Evolutionary conservation across 2,329 filamentous ascomycete genomes (phyloP), one percentile per base, ranked within the genome.

Genomic region (Trichothecium roseum): DNA sequence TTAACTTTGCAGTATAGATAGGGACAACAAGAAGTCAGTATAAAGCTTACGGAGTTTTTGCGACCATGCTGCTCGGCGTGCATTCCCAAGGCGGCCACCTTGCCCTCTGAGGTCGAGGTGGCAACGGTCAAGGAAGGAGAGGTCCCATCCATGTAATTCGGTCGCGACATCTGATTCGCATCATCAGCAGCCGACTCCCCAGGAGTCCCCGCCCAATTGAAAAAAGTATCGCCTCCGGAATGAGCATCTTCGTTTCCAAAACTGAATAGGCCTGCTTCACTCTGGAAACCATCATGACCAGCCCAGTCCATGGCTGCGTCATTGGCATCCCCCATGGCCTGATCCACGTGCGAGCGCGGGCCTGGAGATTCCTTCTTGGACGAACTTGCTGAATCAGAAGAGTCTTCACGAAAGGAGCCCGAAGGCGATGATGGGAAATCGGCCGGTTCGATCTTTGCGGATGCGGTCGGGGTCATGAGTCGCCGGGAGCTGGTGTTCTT

Each of bases 361-460:
- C 17, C 28, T 8, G 28, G 34, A n/a, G 28, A 20, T 16, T 31
- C 28, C 28, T 29, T 35, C 28, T 39, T 34, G 16, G 31, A 34
- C 9, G 39, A 41, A 8, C 26, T 30, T 4, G 39, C 36, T 15
- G 39, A 41, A 29, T 41, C 39, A 15, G 37, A 38, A 4, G 39
- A 41, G 14, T 37, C 38, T 22, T 41, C 39, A 24, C 38, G 39
- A 20, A 33, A 37, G 18, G 36, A 36, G 12, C 34, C 39, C 27
- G 38, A 34, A 29, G 39, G 33, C 5, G 39, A 38, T 12, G 30
- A 32, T 13, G 39, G 32, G 32, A 36, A 35, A 12, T 34, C 28
- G 24, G 28, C 29, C 7, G 35, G 20, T 10, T 24, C 20, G 20
- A 24, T 24, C 20, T 24, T 24, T 6, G 20, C 20, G 6, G 28